Evolutionary conservation across 192 early-diverging fungal species (phyloP), one percentile per base, ranked within the genome.

Genomic region (Gonapodya prolifera): DNA sequence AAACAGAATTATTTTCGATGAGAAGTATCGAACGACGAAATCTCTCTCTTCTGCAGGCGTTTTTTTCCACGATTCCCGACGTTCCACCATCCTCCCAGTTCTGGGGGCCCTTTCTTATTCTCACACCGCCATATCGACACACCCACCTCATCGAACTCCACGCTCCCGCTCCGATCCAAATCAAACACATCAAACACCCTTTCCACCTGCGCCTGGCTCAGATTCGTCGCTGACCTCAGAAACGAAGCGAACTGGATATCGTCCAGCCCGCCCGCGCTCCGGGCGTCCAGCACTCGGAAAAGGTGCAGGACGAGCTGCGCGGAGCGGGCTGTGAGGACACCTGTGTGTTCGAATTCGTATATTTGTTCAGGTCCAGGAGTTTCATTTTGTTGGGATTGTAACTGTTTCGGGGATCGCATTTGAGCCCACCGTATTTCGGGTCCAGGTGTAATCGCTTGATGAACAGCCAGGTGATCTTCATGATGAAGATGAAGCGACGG

Each of bases 101-200:
- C n/a, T n/a, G n/a, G n/a, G n/a, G n/a, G n/a, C n/a, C n/a, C n/a
- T n/a, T n/a, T n/a, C n/a, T n/a, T n/a, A n/a, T n/a, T n/a, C n/a
- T n/a, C n/a, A n/a, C n/a, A n/a, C n/a, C n/a, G n/a, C n/a, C n/a
- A n/a, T n/a, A n/a, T n/a, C n/a, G n/a, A 28, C 74, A 29, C 30
- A 1, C 1, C 29, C 32, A 84, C 82, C 79, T 85, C 83, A 70
- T 84, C 82, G 80, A 86, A 86, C 75, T 86, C 85, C 33, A 86
- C 85, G n/a, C 79, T 80, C 2, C 85, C 85, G 33, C 77, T 79
- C 18, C 85, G 69, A 75, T 86, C 85, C 35, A 86, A 73, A 78
- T 86, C 85, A 80, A 86, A 86, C 33, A 86, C 80, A 78, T 86
- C 83, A 78, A 86, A 86, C 30, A 86, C 79, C 74, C 81, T 81